phyloP scores from a whole-genome alignment of 2,329 filamentous ascomycete genomes.

The Xylariaceae sp. region DNA sequence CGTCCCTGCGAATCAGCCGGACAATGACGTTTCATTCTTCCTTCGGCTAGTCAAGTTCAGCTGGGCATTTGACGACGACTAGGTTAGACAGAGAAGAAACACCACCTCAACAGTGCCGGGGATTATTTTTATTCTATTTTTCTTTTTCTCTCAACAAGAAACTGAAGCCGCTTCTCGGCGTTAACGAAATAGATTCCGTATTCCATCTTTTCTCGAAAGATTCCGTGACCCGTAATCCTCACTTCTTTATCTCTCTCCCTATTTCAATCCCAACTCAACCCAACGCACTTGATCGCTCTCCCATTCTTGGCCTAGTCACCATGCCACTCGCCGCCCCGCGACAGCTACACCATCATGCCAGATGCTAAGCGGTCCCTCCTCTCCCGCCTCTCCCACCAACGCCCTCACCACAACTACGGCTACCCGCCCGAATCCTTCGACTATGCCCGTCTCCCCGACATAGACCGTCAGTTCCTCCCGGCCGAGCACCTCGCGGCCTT shows the following conservation, averaged over 20 bases:
- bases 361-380: slow-evolving; percentile 22
- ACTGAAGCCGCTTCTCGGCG: not conserved
- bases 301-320: slow-evolving; percentile 6
- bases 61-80: slow-evolving; percentile 4
- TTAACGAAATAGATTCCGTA: not conserved
- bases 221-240: too few species aligned
- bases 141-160: not conserved
- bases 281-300: not conserved
- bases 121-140: too few species aligned
- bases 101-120: too few species aligned
- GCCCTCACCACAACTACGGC: slow-evolving; percentile 43
- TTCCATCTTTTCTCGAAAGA: not conserved
- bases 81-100: not conserved
- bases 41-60: not conserved
- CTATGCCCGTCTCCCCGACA: slow-evolving; percentile 67
- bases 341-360: slow-evolving; percentile 25
- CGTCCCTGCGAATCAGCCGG: slow-evolving; percentile 1
- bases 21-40: slow-evolving; percentile 1
- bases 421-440: slow-evolving; percentile 63
- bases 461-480: slow-evolving; percentile 69
- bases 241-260: too few species aligned
- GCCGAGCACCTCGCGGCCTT: slow-evolving; percentile 72
- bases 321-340: slow-evolving; percentile 13
- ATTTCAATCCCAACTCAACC: too few species aligned
- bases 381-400: slow-evolving; percentile 23